phyloP scores from a whole-genome alignment of 2,329 filamentous ascomycete species.

The Dryadomyces quercivorus region DNA sequence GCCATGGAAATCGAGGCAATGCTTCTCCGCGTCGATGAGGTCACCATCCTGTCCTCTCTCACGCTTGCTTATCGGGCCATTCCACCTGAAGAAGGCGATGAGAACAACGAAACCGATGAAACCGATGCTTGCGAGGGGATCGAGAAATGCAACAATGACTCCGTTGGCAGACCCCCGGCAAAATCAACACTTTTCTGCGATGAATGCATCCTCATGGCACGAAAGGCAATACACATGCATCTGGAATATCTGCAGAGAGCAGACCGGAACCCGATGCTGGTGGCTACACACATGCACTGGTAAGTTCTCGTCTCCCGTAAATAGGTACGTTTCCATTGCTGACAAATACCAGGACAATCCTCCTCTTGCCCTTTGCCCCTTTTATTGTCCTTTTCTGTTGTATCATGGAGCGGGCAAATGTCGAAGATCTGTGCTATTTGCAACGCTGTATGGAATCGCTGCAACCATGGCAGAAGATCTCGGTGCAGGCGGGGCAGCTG shows the following conservation, averaged over 20 bases:
- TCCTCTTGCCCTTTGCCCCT: constrained; percentile 45
- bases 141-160: background rate
- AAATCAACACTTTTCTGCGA: constrained; percentile 12
- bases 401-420: constrained; percentile 39
- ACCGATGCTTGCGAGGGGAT: constrained; percentile 11
- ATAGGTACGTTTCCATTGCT: constrained; percentile 1
- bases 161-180: constrained; percentile 1
- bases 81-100: constrained; percentile 10
- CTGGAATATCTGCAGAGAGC: constrained; percentile 17
- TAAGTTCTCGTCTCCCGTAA: constrained; percentile 22
- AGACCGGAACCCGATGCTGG: constrained; percentile 25
- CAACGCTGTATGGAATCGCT: constrained; percentile 45
- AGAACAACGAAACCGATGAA: constrained; percentile 14
- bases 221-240: constrained; percentile 30
- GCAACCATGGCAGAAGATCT: constrained; percentile 35
- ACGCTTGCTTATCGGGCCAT: constrained; percentile 41
- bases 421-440: constrained; percentile 42
- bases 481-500: constrained; percentile 46
- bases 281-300: constrained; percentile 38
- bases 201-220: constrained; percentile 36
- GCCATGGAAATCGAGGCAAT: constrained; percentile 13
- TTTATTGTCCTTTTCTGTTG: constrained; percentile 49
- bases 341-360: constrained; percentile 30
- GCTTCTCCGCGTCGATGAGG: constrained; percentile 33
- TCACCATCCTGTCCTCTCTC: constrained; percentile 34